These are phyloP conservation scores for Candolleomyces efflorescens DNA, from an alignment of 768 basidiomycete genomes.

Conservation along the genomic window DNA sequence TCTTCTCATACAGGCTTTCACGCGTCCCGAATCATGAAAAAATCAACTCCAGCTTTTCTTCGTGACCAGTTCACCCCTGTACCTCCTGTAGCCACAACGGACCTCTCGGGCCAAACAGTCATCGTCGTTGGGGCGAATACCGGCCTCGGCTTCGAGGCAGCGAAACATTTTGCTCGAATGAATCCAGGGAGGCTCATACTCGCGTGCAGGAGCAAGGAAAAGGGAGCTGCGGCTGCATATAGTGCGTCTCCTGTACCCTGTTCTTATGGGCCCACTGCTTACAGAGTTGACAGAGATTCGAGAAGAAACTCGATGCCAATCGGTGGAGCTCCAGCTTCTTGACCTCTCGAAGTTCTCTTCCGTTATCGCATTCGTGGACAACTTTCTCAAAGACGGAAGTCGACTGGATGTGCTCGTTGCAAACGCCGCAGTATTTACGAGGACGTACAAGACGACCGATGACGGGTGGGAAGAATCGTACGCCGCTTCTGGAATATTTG, in stretches of 20 bases:
- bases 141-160: slow-evolving; percentile 45
- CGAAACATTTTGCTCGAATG: slow-evolving; percentile 43
- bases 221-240: slow-evolving; percentile 30
- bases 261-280: too few species aligned
- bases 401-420: slow-evolving; percentile 40
- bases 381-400: slow-evolving; percentile 23
- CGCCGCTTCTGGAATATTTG: slow-evolving; percentile 6
- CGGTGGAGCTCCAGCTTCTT: slow-evolving; percentile 34
- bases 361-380: slow-evolving; percentile 33
- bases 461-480: slow-evolving; percentile 48
- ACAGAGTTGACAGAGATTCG: slow-evolving; percentile 17
- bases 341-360: slow-evolving; percentile 39
- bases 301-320: slow-evolving; percentile 27
- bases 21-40: too few species aligned
- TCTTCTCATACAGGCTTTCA: too few species aligned
- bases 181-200: slow-evolving; percentile 36
- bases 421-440: slow-evolving; percentile 31
- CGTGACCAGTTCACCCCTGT: slow-evolving; percentile 6
- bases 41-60: neutral
- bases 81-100: slow-evolving; percentile 27
- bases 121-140: slow-evolving; percentile 48
- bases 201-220: slow-evolving; percentile 30
- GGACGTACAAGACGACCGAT: slow-evolving; percentile 11
- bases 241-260: slow-evolving; percentile 22
- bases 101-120: slow-evolving; percentile 42